These are phyloP conservation scores for Hygrophila difformis DNA, from an alignment of 257 asterid species.

Conservation along the genomic window DNA sequence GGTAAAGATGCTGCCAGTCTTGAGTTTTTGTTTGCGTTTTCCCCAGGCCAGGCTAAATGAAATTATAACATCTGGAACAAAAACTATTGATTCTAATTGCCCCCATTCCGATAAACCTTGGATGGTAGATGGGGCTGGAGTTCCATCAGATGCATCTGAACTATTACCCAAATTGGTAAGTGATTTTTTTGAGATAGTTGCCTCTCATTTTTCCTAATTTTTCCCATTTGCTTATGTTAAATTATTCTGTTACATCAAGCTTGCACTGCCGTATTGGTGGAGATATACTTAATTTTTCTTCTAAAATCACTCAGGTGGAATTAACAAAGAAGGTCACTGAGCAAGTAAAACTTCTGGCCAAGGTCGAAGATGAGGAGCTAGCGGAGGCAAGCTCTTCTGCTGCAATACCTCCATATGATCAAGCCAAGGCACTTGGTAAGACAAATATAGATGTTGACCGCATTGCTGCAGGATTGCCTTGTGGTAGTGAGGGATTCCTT, in stretches of 20 bases:
- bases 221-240: neutral
- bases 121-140: conserved; percentile 94
- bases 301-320: conserved; percentile 39
- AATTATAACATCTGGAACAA: conserved; percentile 58
- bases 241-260: neutral
- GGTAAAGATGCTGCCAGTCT: no score
- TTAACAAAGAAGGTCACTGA: conserved; percentile 90
- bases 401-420: conserved; percentile 89
- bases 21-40: conserved; percentile 5
- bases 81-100: conserved; percentile 20
- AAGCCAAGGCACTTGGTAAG: conserved; percentile 98
- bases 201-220: neutral
- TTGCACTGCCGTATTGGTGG: neutral
- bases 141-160: conserved; percentile 64
- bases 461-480: conserved; percentile 95
- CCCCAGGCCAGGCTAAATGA: conserved; percentile 72
- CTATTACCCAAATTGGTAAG: conserved; percentile 73
- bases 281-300: neutral
- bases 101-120: conserved; percentile 54
- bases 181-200: neutral
- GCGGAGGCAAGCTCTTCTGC: conserved; percentile 58
- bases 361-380: conserved; percentile 86
- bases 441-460: conserved; percentile 93
- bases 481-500: conserved; percentile 97
- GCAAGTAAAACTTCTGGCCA: conserved; percentile 81